phyloP scores from a whole-genome alignment of 768 basidiomycete species.

The Baorangia bicolor region DNA sequence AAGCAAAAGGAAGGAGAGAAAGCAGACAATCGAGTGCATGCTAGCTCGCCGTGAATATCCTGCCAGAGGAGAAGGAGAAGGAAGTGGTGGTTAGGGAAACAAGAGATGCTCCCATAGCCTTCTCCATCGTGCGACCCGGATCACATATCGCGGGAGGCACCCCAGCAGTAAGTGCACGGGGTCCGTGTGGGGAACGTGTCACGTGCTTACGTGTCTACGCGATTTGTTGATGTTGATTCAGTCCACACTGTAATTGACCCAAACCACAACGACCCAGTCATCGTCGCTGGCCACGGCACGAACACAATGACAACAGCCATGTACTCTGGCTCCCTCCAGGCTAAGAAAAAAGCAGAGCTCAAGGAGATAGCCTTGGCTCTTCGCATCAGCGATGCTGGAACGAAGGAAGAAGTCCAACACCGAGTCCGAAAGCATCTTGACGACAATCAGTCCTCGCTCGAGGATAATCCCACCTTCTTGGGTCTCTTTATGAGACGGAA shows the following conservation, averaged over 20 bases:
- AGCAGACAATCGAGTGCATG: conserved; percentile 29
- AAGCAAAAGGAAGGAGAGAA: conserved; percentile 40
- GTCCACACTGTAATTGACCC: conserved; percentile 4
- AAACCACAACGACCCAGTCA: conserved; percentile 11
- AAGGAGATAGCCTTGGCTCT: conserved; percentile 60
- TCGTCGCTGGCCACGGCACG: background rate
- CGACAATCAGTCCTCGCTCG: conserved; percentile 48
- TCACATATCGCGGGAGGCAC: background rate
- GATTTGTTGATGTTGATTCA: conserved; percentile 33
- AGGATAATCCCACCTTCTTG: conserved; percentile 55
- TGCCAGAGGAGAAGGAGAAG: conserved; percentile 30
- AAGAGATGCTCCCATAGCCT: background rate
- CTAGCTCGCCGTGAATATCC: conserved; percentile 27
- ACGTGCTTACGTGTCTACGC: conserved; percentile 26
- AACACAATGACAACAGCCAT: conserved; percentile 41
- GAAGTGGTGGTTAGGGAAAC: conserved; percentile 19
- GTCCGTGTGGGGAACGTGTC: conserved; percentile 9
- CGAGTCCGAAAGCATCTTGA: conserved; percentile 67
- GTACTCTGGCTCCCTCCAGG: conserved; percentile 52
- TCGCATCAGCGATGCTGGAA: conserved; percentile 51
- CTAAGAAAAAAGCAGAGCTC: conserved; percentile 71
- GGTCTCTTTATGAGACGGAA: conserved; percentile 49
- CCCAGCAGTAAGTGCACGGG: conserved; percentile 3
- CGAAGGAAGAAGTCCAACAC: conserved; percentile 59
- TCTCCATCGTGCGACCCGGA: background rate